Evolutionary conservation across 2,329 filamentous ascomycete species (phyloP), one percentile per base, ranked within the genome.

Genomic region (Claviceps quebecensis): DNA sequence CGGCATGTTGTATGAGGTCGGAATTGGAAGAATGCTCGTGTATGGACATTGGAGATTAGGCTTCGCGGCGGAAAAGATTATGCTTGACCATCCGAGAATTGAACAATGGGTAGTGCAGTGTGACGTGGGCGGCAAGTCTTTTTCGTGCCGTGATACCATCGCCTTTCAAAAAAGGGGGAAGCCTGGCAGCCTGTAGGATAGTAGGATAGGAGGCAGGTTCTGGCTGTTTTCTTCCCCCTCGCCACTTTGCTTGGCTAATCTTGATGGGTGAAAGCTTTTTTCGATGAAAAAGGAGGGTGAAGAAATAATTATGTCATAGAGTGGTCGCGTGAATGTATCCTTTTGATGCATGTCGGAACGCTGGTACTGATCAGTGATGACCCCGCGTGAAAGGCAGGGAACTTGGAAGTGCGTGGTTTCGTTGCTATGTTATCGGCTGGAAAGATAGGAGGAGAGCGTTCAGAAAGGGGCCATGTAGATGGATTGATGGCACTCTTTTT

Each of bases 21-120:
- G 16, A 22, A 6, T 16, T 14, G 36, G 7, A 26, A 48, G 34
- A 16, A 16, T 29, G 29, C 36, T 48, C 36, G 46, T 29, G 19
- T 40, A 40, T 23, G 44, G n/a, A 46, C 8, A 34, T 34, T 23
- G 44, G n/a, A 46, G 16, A 34, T 34, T 13, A 3, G 16, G 26
- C 26, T 26, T 11, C 11, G 29, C 26, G 5, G 11, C 29, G 9
- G 11, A 5, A 26, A 23, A 41, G 47, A 48, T 48, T 48, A 41
- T 48, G 47, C 47, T 41, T 36, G 47, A 36, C 47, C 47, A 48
- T 49, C 34, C 47, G 47, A 49, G 38, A 8, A 43, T 9, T 14
- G 41, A 23, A 36, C 11, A 39, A n/a, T 13, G 39, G 9, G 47
- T 49, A 17, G 23, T 49, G 17, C 47, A 44, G 47, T 49, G 38